These are phyloP conservation scores for Geotrichum phurueaensis DNA, from an alignment of 1,139 yeast species.

Conservation along the genomic window DNA sequence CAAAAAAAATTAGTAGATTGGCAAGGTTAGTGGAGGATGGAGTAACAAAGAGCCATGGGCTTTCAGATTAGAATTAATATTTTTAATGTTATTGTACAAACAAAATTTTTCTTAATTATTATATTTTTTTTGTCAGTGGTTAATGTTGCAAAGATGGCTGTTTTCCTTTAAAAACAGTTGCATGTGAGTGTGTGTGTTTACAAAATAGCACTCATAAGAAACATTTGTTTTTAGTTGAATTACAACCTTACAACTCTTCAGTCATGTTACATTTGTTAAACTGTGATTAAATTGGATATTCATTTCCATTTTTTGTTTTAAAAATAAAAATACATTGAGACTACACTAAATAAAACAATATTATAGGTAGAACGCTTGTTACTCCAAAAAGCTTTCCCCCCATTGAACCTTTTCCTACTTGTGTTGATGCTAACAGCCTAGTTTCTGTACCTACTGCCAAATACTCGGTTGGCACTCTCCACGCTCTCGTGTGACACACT, in stretches of 20 bases:
- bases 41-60: neutral
- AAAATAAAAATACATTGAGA: neutral
- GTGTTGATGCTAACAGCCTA: neutral
- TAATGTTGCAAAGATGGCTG: no score
- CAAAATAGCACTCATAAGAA: no score
- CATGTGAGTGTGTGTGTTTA: no score
- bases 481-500: constrained; percentile 23
- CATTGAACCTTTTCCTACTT: neutral
- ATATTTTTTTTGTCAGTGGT: no score
- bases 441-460: constrained; percentile 7
- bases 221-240: no score
- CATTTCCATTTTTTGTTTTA: neutral
- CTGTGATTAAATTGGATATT: neutral
- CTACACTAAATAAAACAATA: neutral
- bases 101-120: no score
- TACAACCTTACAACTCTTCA: no score
- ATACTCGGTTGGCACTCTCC: constrained; percentile 16
- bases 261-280: no score
- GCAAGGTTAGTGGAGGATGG: neutral
- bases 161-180: no score
- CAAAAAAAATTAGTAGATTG: no score
- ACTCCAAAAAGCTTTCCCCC: neutral
- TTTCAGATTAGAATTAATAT: neutral
- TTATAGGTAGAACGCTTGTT: neutral
- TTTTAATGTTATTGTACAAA: neutral